phyloP scores from a whole-genome alignment of 306 rosid genomes.

The Vicia faba region DNA sequence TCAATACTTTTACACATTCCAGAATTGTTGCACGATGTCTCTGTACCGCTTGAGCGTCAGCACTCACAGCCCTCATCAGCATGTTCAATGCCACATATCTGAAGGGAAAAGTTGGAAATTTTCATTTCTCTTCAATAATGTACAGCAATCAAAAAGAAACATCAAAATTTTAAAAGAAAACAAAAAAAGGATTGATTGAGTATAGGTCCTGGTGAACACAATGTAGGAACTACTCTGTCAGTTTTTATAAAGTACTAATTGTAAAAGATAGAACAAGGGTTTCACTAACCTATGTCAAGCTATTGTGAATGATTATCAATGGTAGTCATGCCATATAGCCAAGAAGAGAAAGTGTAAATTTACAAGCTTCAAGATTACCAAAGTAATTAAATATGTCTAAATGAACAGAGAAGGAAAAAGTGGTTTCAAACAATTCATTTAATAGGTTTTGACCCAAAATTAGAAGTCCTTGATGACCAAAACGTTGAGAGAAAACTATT shows the following conservation, averaged over 20 bases:
- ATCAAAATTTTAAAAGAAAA: conserved; percentile 4
- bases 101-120: conserved; percentile 30
- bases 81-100: conserved; percentile 96
- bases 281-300: conserved; percentile 4
- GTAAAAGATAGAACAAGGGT: conserved; percentile 1
- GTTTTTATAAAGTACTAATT: conserved; percentile 8
- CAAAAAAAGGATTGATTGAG: conserved; percentile 1
- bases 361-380: conserved; percentile 6
- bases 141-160: conserved; percentile 3
- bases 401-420: not conserved
- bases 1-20: conserved; percentile 91
- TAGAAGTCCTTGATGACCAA: not conserved
- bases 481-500: not conserved
- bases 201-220: conserved; percentile 27
- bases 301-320: not conserved
- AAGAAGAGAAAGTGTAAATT: conserved; percentile 2
- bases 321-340: not conserved
- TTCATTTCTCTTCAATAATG: conserved; percentile 28
- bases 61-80: conserved; percentile 91
- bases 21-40: conserved; percentile 96
- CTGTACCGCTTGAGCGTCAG: conserved; percentile 94
- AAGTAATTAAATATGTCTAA: not conserved
- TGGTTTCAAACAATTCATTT: conserved; percentile 2
- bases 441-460: not conserved
- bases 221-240: conserved; percentile 14